Conservation (phyloP, 2,329 filamentous ascomycete species). For the Talaromyces amestolkiae region DNA sequence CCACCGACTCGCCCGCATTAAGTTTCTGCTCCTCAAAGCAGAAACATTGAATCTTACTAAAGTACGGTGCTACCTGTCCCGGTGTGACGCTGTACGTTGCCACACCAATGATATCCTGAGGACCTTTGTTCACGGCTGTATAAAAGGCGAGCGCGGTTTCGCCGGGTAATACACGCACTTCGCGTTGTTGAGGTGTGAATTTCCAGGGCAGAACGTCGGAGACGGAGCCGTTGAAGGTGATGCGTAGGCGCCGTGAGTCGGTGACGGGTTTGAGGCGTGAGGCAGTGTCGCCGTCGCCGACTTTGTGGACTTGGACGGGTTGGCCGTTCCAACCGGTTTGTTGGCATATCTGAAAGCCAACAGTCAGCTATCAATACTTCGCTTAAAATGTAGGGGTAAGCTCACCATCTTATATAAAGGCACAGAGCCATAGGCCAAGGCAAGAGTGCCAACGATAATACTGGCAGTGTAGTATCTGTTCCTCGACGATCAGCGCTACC, state of each 20-base stretch:
- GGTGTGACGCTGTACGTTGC: constrained; percentile 97
- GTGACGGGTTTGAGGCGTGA: constrained; percentile 77
- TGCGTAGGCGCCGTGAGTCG: constrained; percentile 77
- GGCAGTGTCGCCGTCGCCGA: constrained; percentile 66
- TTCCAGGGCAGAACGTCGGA: constrained; percentile 97
- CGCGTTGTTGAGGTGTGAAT: constrained; percentile 92
- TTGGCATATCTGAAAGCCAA: constrained; percentile 45
- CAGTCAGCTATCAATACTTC: neutral
- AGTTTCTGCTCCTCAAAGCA: constrained; percentile 97
- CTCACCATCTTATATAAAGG: constrained; percentile 66
- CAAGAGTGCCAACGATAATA: constrained; percentile 61
- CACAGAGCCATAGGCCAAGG: constrained; percentile 64
- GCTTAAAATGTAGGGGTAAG: constrained; percentile 15
- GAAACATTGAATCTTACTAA: constrained; percentile 99
- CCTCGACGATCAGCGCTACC: constrained; percentile 15
- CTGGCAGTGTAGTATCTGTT: constrained; percentile 62
- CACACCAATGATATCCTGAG: constrained; percentile 93
- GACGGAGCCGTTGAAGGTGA: constrained; percentile 93
- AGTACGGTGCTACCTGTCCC: constrained; percentile 92
- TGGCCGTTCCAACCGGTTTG: constrained; percentile 80
- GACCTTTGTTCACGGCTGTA: constrained; percentile 87
- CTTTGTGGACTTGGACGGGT: constrained; percentile 75
- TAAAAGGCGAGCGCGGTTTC: constrained; percentile 98
- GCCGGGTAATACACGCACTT: constrained; percentile 90
- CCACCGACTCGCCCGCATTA: constrained; percentile 92